These are phyloP conservation scores for Russula brevipes DNA, from an alignment of 768 basidiomycete species.

Conservation along the genomic window DNA sequence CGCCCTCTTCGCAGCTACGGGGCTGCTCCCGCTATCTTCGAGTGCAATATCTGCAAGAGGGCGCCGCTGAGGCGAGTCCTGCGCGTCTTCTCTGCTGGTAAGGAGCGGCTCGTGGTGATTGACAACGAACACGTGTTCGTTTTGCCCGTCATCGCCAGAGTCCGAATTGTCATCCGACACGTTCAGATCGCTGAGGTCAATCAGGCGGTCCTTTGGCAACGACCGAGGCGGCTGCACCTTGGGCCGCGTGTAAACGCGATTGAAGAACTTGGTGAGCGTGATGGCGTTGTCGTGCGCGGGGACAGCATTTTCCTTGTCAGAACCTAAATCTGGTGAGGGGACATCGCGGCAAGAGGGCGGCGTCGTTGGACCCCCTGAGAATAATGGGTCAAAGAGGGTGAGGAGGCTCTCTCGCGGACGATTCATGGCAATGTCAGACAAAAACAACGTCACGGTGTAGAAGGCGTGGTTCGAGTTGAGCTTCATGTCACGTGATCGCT, in stretches of 20 bases:
- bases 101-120: background rate
- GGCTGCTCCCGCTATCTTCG: constrained; percentile 13
- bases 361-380: background rate
- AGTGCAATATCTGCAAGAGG: constrained; percentile 24
- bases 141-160: background rate
- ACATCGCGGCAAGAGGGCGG: constrained; percentile 1
- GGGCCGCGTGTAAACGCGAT: constrained; percentile 19
- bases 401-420: constrained; percentile 25
- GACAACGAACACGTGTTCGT: background rate
- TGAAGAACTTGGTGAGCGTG: constrained; percentile 26
- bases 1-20: background rate
- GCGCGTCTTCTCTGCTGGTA: background rate
- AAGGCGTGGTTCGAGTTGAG: background rate
- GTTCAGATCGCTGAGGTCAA: constrained; percentile 16
- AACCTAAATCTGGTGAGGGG: constrained; percentile 20
- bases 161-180: constrained; percentile 6
- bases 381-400: constrained; percentile 24
- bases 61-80: constrained; percentile 14
- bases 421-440: constrained; percentile 9
- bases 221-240: constrained; percentile 8
- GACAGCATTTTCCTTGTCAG: constrained; percentile 24
- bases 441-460: background rate
- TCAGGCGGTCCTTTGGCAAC: constrained; percentile 12
- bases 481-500: background rate
- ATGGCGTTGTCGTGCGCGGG: constrained; percentile 15